Conservation (phyloP, 495 filamentous ascomycete genomes). For the Rhizodiscina lignyota region DNA sequence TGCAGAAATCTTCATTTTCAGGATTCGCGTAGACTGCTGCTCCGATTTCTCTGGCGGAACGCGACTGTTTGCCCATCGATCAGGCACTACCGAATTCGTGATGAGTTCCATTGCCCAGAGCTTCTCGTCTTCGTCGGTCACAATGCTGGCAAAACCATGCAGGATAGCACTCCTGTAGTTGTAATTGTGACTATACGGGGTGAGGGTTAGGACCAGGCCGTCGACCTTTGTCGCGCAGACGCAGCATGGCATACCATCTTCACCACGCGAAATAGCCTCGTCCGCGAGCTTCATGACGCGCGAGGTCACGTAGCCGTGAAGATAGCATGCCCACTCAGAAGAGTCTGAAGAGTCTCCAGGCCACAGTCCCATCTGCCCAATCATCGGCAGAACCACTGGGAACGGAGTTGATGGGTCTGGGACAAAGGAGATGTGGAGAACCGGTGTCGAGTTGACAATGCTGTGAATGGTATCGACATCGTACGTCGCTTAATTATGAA, state of each 20-base stretch:
- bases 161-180: conserved; percentile 75
- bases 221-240: conserved; percentile 51
- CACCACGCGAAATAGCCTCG: conserved; percentile 4
- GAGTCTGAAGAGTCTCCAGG: neutral
- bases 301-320: conserved; percentile 72
- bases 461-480: conserved; percentile 58
- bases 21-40: conserved; percentile 39
- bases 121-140: conserved; percentile 54
- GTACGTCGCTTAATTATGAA: too few species aligned
- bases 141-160: conserved; percentile 55
- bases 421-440: conserved; percentile 72
- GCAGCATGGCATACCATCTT: conserved; percentile 37
- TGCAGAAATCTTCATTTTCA: conserved; percentile 47
- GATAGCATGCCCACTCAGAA: conserved; percentile 40
- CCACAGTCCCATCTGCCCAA: conserved; percentile 54
- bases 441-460: conserved; percentile 60
- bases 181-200: conserved; percentile 64
- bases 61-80: conserved; percentile 54
- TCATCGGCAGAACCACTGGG: conserved; percentile 69
- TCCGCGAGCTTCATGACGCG: conserved; percentile 52
- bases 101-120: conserved; percentile 69
- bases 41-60: conserved; percentile 12
- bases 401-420: conserved; percentile 38
- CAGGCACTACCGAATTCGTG: conserved; percentile 53
- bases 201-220: conserved; percentile 48